These are phyloP conservation scores for Diaporthe capsici DNA, from an alignment of 2,329 filamentous ascomycete species.

Conservation along the genomic window DNA sequence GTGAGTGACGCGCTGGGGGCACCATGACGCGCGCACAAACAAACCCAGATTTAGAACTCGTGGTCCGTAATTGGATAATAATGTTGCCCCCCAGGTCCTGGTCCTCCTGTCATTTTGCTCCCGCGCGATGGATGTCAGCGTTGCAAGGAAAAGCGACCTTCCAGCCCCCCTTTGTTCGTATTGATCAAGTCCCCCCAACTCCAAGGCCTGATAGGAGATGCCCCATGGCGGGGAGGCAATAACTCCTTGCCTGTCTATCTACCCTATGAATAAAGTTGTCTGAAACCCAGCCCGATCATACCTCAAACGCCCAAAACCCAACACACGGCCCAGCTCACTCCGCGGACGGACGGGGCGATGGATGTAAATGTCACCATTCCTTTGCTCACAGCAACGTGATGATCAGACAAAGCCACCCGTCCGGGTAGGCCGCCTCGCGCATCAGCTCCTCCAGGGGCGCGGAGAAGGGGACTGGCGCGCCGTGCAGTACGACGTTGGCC, in stretches of 20 bases:
- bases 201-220: neutral
- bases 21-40: neutral
- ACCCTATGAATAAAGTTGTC: constrained; percentile 10
- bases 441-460: constrained; percentile 88
- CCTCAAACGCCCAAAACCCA: neutral
- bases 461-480: constrained; percentile 83
- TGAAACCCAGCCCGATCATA: constrained; percentile 19
- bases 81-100: neutral
- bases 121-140: neutral
- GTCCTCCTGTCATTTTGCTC: neutral
- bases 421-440: constrained; percentile 85
- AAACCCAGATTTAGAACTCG: neutral
- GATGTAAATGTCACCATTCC: neutral
- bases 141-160: neutral
- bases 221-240: neutral
- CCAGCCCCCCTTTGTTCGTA: neutral
- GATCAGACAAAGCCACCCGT: constrained; percentile 91
- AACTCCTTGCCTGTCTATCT: constrained; percentile 1
- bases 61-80: constrained; percentile 15
- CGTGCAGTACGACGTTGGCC: constrained; percentile 88
- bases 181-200: neutral
- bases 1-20: neutral
- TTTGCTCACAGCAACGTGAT: constrained; percentile 74
- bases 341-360: neutral
- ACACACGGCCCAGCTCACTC: neutral